These are phyloP conservation scores for Phytophthora meadii DNA, from an alignment of 352 stramenopile genomes.

Conservation along the genomic window DNA sequence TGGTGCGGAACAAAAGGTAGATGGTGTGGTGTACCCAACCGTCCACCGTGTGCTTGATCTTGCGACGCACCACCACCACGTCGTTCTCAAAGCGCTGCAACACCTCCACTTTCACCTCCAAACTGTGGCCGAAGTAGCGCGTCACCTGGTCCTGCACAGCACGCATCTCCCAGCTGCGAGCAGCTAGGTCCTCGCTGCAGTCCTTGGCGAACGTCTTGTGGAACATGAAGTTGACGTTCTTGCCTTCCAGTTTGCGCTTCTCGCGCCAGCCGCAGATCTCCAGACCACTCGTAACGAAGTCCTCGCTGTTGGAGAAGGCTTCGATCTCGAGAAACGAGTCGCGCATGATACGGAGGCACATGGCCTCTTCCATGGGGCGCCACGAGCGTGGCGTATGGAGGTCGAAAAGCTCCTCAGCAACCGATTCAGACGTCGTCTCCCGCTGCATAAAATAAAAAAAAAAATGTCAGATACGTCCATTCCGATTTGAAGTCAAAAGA, in stretches of 20 bases:
- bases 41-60: conserved; percentile 64
- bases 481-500: conserved; percentile 1
- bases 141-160: conserved; percentile 61
- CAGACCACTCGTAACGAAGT: conserved; percentile 58
- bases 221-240: conserved; percentile 69
- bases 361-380: conserved; percentile 47
- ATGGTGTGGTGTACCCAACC: conserved; percentile 72
- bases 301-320: conserved; percentile 50
- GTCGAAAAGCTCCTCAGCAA: conserved; percentile 34
- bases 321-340: conserved; percentile 64
- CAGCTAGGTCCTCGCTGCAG: conserved; percentile 58
- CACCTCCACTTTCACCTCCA: conserved; percentile 58
- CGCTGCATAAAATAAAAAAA: conserved; percentile 26
- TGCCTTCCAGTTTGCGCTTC: conserved; percentile 62
- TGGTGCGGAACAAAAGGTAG: conserved; percentile 74
- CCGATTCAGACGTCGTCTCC: conserved; percentile 38
- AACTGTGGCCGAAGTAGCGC: conserved; percentile 62
- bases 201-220: conserved; percentile 62
- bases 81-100: conserved; percentile 61
- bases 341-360: conserved; percentile 52
- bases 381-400: conserved; percentile 41
- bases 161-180: conserved; percentile 62
- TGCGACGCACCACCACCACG: conserved; percentile 61
- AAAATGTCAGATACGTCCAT: conserved; percentile 3
- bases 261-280: conserved; percentile 70